Conservation (phyloP, 1,284 basidiomycete species). For the Kalmanozyma brasiliensis region DNA sequence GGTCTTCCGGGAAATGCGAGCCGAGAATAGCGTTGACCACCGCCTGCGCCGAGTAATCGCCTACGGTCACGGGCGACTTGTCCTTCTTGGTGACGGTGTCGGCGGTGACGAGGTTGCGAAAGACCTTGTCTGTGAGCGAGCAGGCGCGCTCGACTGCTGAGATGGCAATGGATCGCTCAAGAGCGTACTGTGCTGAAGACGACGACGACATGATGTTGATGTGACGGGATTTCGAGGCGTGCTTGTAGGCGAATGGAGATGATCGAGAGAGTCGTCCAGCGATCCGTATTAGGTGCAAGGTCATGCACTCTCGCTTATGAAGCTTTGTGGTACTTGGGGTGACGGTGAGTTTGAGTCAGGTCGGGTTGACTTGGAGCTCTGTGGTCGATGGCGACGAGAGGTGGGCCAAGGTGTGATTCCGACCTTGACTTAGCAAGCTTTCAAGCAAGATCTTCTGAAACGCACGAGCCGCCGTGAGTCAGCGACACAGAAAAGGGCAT, state of each 20-base stretch:
- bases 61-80: conserved; percentile 92
- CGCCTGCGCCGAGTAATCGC: conserved; percentile 66
- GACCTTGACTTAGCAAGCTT: no score
- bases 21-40: conserved; percentile 61
- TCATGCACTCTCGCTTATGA: conserved; percentile 20
- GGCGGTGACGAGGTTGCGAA: conserved; percentile 82
- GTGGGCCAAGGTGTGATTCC: no score
- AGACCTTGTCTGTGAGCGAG: conserved; percentile 78
- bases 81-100: conserved; percentile 92
- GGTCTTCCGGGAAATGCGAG: conserved; percentile 81
- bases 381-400: no score
- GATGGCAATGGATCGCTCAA: conserved; percentile 80
- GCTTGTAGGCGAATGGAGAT: not conserved
- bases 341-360: no score
- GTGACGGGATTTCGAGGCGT: not conserved
- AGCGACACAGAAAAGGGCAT: no score
- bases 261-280: conserved; percentile 12
- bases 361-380: no score
- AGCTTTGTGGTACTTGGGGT: not conserved
- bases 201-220: conserved; percentile 33
- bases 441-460: no score
- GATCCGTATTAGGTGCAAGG: not conserved
- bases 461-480: no score
- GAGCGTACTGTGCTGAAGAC: conserved; percentile 59
- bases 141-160: conserved; percentile 91